Conservation (phyloP, 805 yeast genomes). For the Metschnikowia cerradonensis region DNA sequence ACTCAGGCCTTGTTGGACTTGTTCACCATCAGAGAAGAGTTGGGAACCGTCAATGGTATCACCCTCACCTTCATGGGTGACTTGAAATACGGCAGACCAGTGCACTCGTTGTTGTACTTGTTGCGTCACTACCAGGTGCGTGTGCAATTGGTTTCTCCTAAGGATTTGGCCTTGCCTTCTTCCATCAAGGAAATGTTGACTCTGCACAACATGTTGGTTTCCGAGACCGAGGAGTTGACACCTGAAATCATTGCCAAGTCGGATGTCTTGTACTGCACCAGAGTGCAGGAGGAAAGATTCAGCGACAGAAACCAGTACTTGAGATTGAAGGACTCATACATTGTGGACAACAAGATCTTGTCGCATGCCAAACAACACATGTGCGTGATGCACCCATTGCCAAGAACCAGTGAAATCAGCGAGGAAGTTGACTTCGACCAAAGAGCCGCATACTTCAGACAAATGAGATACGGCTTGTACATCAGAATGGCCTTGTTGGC, state of each 20-base stretch:
- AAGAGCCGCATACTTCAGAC: slow-evolving; percentile 99
- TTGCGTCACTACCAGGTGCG: slow-evolving; percentile 90
- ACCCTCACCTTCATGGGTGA: slow-evolving; percentile 99
- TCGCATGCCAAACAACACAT: slow-evolving; percentile 94
- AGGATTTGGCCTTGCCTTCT: slow-evolving; percentile 79
- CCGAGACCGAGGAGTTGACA: slow-evolving; percentile 74
- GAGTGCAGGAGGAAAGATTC: slow-evolving; percentile 97
- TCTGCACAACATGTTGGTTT: slow-evolving; percentile 62
- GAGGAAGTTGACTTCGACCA: slow-evolving; percentile 99
- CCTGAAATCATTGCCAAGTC: slow-evolving; percentile 83
- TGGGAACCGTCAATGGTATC: slow-evolving; percentile 97
- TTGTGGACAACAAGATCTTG: slow-evolving; percentile 88
- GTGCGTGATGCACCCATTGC: slow-evolving; percentile 99
- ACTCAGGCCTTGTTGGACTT: slow-evolving; percentile 96
- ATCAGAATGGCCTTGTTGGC: slow-evolving; percentile 99
- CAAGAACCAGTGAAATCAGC: slow-evolving; percentile 92
- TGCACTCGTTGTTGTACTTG: slow-evolving; percentile 89
- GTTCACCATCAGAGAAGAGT: slow-evolving; percentile 97
- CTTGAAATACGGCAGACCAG: slow-evolving; percentile 96
- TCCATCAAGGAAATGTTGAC: slow-evolving; percentile 63
- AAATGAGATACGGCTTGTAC: slow-evolving; percentile 96
- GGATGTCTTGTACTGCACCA: slow-evolving; percentile 95
- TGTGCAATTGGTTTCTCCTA: slow-evolving; percentile 87
- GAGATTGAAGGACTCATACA: slow-evolving; percentile 83
- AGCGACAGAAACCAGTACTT: slow-evolving; percentile 69